Base-by-base conservation (phyloP, 345 rosid species). In the Excoecaria cochinchinensis region DNA sequence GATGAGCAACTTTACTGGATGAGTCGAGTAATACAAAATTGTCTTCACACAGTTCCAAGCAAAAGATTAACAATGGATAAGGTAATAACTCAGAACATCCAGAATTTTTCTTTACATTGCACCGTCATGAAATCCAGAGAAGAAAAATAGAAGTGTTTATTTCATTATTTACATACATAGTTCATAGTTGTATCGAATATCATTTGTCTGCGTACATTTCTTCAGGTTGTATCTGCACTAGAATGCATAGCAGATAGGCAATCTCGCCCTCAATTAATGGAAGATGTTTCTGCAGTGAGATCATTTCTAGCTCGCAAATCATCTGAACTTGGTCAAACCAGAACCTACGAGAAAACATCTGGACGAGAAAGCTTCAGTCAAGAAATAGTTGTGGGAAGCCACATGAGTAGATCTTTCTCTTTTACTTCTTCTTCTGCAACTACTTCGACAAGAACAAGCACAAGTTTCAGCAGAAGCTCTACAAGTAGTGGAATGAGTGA, bases 211-310 rank as follows among this genome's bases (percentile, higher is more conserved):
- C 15, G 62, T 66, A 8, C 15, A 17, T 50, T 52, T 0, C 8
- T 62, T 13, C 67, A 82, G 87, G 84, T 77, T 75, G 85, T 70
- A 39, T 78, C 55, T 44, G 78, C 85, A n/a, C 66, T 85, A 61
- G 85, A 85, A 69, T 71, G 59, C 70, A 79, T 81, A 59, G 36
- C 71, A 70, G 71, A 77, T 6, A 75, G 81, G 61, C 58, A 39
- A 60, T 6, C 76, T 53, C 15, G 72, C 38, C n/a, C 5, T 56
- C 5, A 42, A 55, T 25, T 63, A 21, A 70, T 44, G 40, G 77
- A 74, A 53, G 78, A 77, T 53, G 5, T 77, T 51, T 44, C 64
- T 52, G 75, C 75, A 59, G 79, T 70, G 36, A 76, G 42, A 59
- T 76, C 74, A 31, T 53, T 12, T 38, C 60, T 77, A 4, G 46